Evolutionary conservation across 2,329 filamentous ascomycete genomes (phyloP).

Genomic region (Colletotrichum sp.): DNA sequence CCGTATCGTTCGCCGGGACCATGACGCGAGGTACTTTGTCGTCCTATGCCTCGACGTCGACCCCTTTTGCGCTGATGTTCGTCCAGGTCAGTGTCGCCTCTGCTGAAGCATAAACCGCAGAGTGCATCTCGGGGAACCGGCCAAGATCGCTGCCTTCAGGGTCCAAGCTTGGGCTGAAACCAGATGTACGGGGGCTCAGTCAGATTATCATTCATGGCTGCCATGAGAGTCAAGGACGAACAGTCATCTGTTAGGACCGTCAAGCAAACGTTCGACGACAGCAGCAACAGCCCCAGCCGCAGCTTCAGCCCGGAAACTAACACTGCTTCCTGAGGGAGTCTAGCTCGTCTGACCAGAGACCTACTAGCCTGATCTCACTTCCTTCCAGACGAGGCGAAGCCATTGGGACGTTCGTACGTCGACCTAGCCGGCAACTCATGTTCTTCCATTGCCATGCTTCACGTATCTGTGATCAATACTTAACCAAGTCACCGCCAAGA

Average conservation of each 20-base stretch:
- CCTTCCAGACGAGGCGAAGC: background rate
- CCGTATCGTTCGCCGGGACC: background rate
- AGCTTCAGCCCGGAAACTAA: background rate
- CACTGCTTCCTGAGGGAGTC: background rate
- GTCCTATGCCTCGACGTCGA: background rate
- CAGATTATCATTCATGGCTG: background rate
- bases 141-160: constrained; percentile 11
- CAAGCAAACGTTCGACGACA: background rate
- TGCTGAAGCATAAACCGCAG: background rate
- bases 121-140: background rate
- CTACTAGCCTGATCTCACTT: background rate
- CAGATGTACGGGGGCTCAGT: constrained; percentile 4
- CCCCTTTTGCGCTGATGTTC: constrained; percentile 15
- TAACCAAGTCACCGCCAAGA: background rate
- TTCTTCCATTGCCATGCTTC: background rate
- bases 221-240: background rate
- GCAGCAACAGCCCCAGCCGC: background rate
- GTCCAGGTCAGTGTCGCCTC: background rate
- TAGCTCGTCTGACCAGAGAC: background rate
- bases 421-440: background rate
- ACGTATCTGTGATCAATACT: background rate
- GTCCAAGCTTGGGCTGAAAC: constrained; percentile 21
- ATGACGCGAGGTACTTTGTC: background rate
- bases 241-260: background rate
- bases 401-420: background rate